Conservation (phyloP, 495 filamentous ascomycete species). For the Penicillium cataractarum region DNA sequence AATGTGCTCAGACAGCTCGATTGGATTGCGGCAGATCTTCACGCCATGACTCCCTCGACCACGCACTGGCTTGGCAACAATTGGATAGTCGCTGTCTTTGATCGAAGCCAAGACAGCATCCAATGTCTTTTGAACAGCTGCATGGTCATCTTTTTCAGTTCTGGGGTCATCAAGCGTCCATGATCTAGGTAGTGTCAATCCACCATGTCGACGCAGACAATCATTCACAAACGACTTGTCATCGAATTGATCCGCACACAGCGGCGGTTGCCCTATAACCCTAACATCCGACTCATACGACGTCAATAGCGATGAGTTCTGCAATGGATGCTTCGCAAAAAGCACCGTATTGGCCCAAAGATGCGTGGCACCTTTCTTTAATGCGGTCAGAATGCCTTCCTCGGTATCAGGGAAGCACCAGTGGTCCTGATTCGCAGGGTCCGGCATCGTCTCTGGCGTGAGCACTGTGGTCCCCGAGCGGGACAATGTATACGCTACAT, state of each 20-base stretch:
- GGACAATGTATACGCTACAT: conserved; percentile 32
- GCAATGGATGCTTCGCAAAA: conserved; percentile 38
- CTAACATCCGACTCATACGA: conserved; percentile 20
- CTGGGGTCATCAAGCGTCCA: conserved; percentile 23
- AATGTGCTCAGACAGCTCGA: conserved; percentile 29
- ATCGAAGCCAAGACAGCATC: conserved; percentile 10
- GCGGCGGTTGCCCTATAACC: conserved; percentile 38
- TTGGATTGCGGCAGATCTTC: conserved; percentile 31
- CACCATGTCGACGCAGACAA: conserved; percentile 21
- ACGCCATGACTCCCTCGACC: conserved; percentile 34
- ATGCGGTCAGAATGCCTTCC: conserved; percentile 31
- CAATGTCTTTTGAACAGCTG: neutral
- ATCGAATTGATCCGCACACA: conserved; percentile 38
- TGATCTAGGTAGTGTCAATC: conserved; percentile 22
- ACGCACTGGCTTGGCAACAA: conserved; percentile 37
- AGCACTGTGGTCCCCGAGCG: conserved; percentile 21
- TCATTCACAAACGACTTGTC: conserved; percentile 42
- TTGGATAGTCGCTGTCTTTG: conserved; percentile 22
- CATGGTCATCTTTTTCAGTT: neutral
- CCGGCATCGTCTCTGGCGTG: conserved; percentile 23
- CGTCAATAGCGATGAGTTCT: conserved; percentile 24
- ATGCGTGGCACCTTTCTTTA: conserved; percentile 36
- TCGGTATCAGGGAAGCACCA: conserved; percentile 42
- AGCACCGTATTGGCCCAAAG: conserved; percentile 43
- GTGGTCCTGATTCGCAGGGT: conserved; percentile 23